phyloP scores from a whole-genome alignment of 306 rosid genomes.

The Ammopiptanthus mongolicus region DNA sequence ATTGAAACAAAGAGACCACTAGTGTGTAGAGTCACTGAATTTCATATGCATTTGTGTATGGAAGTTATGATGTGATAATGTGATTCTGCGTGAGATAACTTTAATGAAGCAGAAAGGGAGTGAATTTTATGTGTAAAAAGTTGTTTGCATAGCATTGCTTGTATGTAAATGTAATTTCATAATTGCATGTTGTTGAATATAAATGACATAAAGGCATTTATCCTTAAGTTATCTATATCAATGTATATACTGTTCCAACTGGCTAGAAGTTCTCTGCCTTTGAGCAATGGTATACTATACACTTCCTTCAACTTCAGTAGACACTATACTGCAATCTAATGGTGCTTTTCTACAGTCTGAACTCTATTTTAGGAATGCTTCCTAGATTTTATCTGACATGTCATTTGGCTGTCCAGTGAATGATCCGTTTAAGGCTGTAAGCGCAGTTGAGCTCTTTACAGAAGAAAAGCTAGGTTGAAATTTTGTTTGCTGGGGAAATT shows the following conservation, averaged over 20 bases:
- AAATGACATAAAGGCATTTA: too few species aligned
- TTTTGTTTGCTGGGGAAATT: neutral
- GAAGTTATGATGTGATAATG: neutral
- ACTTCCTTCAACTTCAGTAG: neutral
- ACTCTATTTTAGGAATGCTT: neutral
- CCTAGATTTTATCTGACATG: neutral
- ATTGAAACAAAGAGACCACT: neutral
- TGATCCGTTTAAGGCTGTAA: neutral
- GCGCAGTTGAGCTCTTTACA: neutral
- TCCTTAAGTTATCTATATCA: too few species aligned
- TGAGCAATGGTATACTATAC: neutral
- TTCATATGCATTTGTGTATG: neutral
- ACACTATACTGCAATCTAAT: neutral
- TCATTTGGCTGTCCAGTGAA: neutral
- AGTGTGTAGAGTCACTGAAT: too few species aligned
- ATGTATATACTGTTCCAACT: too few species aligned
- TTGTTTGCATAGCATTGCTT: neutral
- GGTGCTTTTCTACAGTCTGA: neutral
- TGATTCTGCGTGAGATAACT: neutral
- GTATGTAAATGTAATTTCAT: neutral
- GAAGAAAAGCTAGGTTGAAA: neutral
- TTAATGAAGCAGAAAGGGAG: neutral
- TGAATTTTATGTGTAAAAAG: neutral
- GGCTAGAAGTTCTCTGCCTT: too few species aligned
- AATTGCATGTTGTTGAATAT: too few species aligned